A percentile compares a stretch with the other conserved stretches of the same genome.
Evolutionary conservation across 2,329 filamentous ascomycete genomes (phyloP).

Genomic region (Ambrosiella cleistominuta): DNA sequence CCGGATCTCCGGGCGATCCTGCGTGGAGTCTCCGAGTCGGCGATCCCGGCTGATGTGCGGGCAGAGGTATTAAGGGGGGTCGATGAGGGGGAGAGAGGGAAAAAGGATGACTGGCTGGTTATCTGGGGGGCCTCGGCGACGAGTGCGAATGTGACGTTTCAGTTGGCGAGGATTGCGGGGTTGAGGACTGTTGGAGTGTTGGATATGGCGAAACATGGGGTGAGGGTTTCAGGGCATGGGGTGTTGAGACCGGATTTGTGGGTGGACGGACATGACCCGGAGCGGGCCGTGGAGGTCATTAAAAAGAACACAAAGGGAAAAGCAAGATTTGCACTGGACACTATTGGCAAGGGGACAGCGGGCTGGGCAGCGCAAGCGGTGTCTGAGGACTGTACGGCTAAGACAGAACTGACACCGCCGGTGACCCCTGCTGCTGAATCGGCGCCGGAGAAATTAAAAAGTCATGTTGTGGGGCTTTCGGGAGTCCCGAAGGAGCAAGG

Average conservation of each 20-base stretch:
- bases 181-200: conserved; percentile 48
- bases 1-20: conserved; percentile 42
- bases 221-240: conserved; percentile 31
- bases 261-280: conserved; percentile 48
- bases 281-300: conserved; percentile 48
- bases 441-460: conserved; percentile 10
- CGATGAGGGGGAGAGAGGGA: conserved; percentile 25
- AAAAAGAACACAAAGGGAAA: conserved; percentile 35
- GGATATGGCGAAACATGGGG: conserved; percentile 48
- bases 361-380: conserved; percentile 33
- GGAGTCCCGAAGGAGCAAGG: conserved; percentile 40
- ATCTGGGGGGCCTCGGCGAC: conserved; percentile 61
- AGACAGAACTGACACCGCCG: conserved; percentile 8
- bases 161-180: conserved; percentile 49
- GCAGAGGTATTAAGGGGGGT: conserved; percentile 45
- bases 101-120: conserved; percentile 48
- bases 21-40: conserved; percentile 25
- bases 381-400: conserved; percentile 21
- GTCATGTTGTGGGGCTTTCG: conserved; percentile 50
- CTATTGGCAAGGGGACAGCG: conserved; percentile 46
- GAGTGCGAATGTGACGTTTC: conserved; percentile 47
- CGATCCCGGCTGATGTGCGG: conserved; percentile 42
- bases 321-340: conserved; percentile 53
- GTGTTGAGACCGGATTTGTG: conserved; percentile 39
- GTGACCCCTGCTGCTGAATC: neutral